Conservation (phyloP, 192 early-diverging fungal species). For the Jimgerdemannia flammicorona region DNA sequence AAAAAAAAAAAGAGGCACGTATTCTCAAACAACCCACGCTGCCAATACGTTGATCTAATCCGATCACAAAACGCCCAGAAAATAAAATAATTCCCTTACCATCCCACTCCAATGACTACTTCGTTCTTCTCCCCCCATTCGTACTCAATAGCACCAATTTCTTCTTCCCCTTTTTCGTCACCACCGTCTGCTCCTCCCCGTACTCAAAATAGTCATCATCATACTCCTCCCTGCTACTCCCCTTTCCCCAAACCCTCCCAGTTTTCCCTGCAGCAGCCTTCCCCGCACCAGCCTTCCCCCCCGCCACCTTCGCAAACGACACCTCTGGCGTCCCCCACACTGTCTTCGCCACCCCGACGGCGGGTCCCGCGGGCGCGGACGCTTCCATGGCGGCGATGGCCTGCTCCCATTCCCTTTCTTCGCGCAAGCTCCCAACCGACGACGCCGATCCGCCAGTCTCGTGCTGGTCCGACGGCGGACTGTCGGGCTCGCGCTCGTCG, state of each 20-base stretch:
- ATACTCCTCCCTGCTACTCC: conserved; percentile 12
- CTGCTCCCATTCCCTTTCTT: background rate
- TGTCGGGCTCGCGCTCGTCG: background rate
- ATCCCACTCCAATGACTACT: background rate
- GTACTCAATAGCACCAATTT: conserved; percentile 35
- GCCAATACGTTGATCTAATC: too few species aligned
- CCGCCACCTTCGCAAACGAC: background rate
- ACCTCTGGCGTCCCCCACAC: conserved; percentile 37
- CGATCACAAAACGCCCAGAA: too few species aligned
- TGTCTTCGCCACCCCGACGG: conserved; percentile 20
- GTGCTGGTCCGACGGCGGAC: background rate
- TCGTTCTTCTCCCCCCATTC: conserved; percentile 26
- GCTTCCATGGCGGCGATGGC: background rate
- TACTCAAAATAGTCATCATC: conserved; percentile 32
- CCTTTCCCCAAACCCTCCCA: background rate
- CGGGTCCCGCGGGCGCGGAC: background rate
- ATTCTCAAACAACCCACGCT: too few species aligned
- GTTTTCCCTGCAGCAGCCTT: background rate
- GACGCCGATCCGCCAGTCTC: too few species aligned
- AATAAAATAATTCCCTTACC: too few species aligned
- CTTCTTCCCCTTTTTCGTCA: conserved; percentile 41
- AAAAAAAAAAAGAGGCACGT: too few species aligned
- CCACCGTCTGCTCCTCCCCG: conserved; percentile 34
- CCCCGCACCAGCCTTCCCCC: background rate
- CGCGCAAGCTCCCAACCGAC: background rate